Percentiles rank a stretch among this genome's conserved stretches.
phyloP scores from a whole-genome alignment of 192 early-diverging fungal species.

The Entomortierella chlamydospora region DNA sequence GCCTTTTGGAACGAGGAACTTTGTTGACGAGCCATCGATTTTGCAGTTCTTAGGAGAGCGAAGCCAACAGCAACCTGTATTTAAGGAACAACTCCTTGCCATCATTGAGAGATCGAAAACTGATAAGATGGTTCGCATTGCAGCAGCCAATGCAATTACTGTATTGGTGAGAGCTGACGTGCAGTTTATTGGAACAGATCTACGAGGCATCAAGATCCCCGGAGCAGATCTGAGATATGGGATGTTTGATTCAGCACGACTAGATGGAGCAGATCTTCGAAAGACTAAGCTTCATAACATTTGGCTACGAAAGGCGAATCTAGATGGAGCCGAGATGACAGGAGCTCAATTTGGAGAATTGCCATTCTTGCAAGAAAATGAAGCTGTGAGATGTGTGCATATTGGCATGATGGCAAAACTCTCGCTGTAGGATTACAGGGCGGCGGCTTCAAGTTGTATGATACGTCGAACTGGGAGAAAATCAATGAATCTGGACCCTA shows the following conservation, averaged over 20 bases:
- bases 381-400: background rate
- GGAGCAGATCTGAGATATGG: conserved; percentile 7
- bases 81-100: conserved; percentile 9
- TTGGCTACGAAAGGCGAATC: conserved; percentile 1
- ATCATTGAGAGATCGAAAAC: conserved; percentile 8
- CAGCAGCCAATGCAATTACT: conserved; percentile 9
- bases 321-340: background rate
- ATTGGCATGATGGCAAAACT: conserved; percentile 1
- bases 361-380: background rate
- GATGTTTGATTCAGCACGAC: background rate
- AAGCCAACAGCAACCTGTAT: conserved; percentile 5
- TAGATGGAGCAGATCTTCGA: too few species aligned
- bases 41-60: conserved; percentile 6
- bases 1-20: conserved; percentile 1
- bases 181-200: too few species aligned
- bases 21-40: conserved; percentile 11
- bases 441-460: background rate
- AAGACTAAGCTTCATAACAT: background rate
- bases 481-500: background rate
- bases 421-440: background rate
- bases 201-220: background rate
- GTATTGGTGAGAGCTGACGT: too few species aligned
- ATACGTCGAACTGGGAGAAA: background rate
- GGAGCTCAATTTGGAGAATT: conserved; percentile 5
- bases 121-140: background rate